Evolutionary conservation across 148 eudicot genomes (phyloP), one percentile per base, ranked within the genome.

Genomic region (Rheum nobile): DNA sequence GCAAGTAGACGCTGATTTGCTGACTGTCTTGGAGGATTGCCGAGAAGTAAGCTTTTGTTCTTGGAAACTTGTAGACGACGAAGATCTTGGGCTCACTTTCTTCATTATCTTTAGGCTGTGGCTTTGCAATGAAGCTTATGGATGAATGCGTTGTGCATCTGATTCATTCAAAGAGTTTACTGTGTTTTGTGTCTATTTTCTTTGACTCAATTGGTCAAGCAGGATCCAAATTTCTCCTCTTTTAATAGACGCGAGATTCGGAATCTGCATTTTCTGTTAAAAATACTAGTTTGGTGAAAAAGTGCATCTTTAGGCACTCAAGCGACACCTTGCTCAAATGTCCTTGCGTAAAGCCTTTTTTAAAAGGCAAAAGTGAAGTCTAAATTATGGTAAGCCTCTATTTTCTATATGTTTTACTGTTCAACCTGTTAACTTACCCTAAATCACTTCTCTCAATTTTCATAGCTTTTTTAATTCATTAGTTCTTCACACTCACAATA

Each of bases 1-100:
- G 94, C 74, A 85, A 82, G 86, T 87, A 89, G 86, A 80, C 29
- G 11, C 35, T 74, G 39, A 41, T 19, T 67, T 55, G 11, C 63
- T 24, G 2, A 48, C 54, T 16, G 14, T 1, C 22, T 22, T 22
- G 63, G 63, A 21, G 31, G n/a, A n/a, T n/a, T 35, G 37, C 4
- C 37, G 43, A 41, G 43, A 41, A 2, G 4, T 2, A 35, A 4
- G 4, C 3, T 1, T 35, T 35, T 35, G 37, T 35, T 2, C 9
- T 52, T 52, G 57, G 57, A 52, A n/a, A 52, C 17, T 21, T 52
- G 57, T 8, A 21, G 21, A 52, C 21, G 17, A 48, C 0, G 26
- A 52, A 52, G 28, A 22, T 24, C 11, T 35, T 35, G 37, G 4
- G 37, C 37, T 46, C 52, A 46, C 52, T 16, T 17, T 46, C 52